Conservation (phyloP, 352 stramenopile genomes). For the Pythium sukuiense region DNA sequence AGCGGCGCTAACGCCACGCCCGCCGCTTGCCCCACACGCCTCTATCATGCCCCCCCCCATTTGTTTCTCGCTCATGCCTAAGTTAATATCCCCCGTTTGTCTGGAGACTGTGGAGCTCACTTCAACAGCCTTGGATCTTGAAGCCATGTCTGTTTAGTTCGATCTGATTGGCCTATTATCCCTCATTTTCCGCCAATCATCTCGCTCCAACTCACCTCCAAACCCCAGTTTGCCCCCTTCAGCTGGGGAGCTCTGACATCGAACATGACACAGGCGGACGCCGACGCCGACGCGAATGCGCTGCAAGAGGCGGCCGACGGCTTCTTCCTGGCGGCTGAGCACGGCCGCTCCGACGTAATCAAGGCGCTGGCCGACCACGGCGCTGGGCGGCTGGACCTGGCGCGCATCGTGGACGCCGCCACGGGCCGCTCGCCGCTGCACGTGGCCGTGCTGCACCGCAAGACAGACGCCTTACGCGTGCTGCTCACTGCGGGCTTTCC, state of each 20-base stretch:
- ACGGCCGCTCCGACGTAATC: constrained; percentile 83
- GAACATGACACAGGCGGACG: constrained; percentile 1
- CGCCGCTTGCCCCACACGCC: neutral
- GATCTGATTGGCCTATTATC: neutral
- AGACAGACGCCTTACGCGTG: constrained; percentile 77
- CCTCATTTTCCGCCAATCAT: neutral
- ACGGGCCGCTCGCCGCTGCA: constrained; percentile 75
- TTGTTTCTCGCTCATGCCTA: neutral
- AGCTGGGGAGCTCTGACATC: neutral
- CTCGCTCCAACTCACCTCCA: neutral
- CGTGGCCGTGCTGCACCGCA: constrained; percentile 66
- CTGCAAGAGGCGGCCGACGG: constrained; percentile 72
- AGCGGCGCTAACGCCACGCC: constrained; percentile 55
- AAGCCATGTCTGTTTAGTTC: neutral
- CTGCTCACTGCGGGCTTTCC: constrained; percentile 79
- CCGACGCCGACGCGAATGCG: constrained; percentile 25
- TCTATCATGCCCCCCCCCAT: neutral
- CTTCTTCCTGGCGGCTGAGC: constrained; percentile 83
- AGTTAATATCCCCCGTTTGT: neutral
- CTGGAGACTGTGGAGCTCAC: neutral
- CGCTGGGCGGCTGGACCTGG: constrained; percentile 47
- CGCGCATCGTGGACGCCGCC: constrained; percentile 53
- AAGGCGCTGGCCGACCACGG: constrained; percentile 78
- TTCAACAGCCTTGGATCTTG: neutral
- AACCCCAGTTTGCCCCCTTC: constrained; percentile 1